Evolutionary conservation across 2,329 filamentous ascomycete genomes (phyloP).

Genomic region (Thielaviopsis cerberus): DNA sequence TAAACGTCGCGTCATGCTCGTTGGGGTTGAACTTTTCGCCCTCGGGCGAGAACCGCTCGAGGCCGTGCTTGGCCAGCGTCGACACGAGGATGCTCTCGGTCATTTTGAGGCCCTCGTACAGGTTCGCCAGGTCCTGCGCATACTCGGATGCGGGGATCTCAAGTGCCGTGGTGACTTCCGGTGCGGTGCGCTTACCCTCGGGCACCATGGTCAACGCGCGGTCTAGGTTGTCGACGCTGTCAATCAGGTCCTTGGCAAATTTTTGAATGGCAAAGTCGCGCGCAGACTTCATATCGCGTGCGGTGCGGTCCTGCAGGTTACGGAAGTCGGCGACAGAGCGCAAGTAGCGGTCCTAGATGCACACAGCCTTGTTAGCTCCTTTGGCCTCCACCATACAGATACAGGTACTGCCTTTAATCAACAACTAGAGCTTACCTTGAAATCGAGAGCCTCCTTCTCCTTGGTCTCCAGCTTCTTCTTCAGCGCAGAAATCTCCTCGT

Average conservation of each 20-base stretch:
- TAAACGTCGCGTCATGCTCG: constrained; percentile 89
- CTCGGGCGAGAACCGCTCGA: constrained; percentile 72
- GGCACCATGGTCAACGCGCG: constrained; percentile 70
- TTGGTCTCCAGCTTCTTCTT: constrained; percentile 35
- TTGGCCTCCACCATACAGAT: no score
- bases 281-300: constrained; percentile 72
- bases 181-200: constrained; percentile 35
- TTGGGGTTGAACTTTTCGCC: constrained; percentile 90
- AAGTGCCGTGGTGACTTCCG: not conserved
- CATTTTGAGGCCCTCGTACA: constrained; percentile 88
- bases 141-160: constrained; percentile 34
- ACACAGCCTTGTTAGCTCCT: not conserved
- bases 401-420: no score
- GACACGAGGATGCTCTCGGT: constrained; percentile 74
- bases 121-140: constrained; percentile 53
- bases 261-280: constrained; percentile 89
- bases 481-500: constrained; percentile 24
- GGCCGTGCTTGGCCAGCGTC: constrained; percentile 82
- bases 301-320: constrained; percentile 88
- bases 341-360: constrained; percentile 68
- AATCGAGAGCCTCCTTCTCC: constrained; percentile 42
- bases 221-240: constrained; percentile 93
- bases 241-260: constrained; percentile 87
- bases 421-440: constrained; percentile 85
- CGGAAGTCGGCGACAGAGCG: constrained; percentile 91